Base-by-base conservation (phyloP, 2,329 filamentous ascomycete species). In the Aspergillus neoniger region DNA sequence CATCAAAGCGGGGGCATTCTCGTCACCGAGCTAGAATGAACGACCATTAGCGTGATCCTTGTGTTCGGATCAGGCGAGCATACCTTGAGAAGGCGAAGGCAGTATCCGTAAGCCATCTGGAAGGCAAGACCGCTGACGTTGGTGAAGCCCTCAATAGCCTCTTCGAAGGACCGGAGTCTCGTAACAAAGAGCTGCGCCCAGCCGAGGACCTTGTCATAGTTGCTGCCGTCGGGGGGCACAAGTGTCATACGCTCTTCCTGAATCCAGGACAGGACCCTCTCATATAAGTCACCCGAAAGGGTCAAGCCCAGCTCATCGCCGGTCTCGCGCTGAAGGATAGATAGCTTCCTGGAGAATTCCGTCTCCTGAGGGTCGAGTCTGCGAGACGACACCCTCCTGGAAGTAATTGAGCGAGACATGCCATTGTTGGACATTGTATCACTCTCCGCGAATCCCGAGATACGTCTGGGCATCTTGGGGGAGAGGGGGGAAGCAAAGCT, bases 61-160 rank as follows among this genome's bases (percentile, higher is more conserved):
- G 7, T 6, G 39, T n/a, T 2, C 19, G 47, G 7, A 2, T 21
- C 28, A 25, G 21, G 25, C 19, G 25, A 41, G 23, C 59, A n/a
- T 71, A 82, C 80, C 72, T 83, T 78, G 6, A 85, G 74, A 5
- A 85, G 73, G 43, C 80, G 71, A 7, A 74, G 75, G 30, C 80
- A 81, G 65, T 81, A 77, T 4, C 78, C 80, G 65, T 82, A 83
- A 3, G 80, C 80, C n/a, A 84, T 68, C 28, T 80, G 73, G 7
- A 81, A 78, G 14, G 81, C 82, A 4, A 75, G 58, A 32, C 72
- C 69, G 61, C 74, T 76, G 52, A 76, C 75, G 0, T 71, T 72
- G 1, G 72, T 75, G 51, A 79, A 78, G 15, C 70, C 63, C 28
- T 73, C 69, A 49, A 78, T 76, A 5, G 69, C 72, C 9, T 66